Evolutionary conservation across 2,329 filamentous ascomycete genomes (phyloP), one percentile per base, ranked within the genome.

Genomic region (Coleophoma eucalyptorum): DNA sequence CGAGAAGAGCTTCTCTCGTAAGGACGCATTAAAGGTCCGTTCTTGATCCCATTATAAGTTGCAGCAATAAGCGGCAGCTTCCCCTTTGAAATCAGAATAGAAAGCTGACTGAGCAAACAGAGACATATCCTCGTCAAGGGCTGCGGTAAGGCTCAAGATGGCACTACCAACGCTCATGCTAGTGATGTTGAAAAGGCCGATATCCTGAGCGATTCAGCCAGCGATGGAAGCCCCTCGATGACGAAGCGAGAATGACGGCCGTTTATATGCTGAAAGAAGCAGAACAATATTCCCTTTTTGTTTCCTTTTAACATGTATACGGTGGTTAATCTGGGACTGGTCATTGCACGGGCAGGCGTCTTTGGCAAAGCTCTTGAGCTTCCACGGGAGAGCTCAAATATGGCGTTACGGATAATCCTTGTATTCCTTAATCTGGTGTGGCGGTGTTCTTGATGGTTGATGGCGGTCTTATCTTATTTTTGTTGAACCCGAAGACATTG

Each of bases 1-100:
- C 67, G 91, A 96, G 55, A 97, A 97, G 80, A 94, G 89, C 66
- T 99, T 99, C 65, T 97, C 92, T 3, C 80, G 94, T 53, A 97
- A 97, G 67, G 94, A 97, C 69, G 94, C 94, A 10, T 75, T 99
- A 31, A 97, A 97, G 89, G 94, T 97, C 74, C 62, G 82, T 73
- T 59, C 49, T 57, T 50, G 11, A 52, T 58, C 51, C 53, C 49
- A 55, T 55, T 57, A 49, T 50, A 44, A 49, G 40, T 50, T 43
- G 38, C 43, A 51, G 51, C 21, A 52, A 54, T 50, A 55, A 49
- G 56, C 50, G 48, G 40, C 38, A 48, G 46, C 47, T 50, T 32
- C 40, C 35, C 6, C 16, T 32, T 40, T 12, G 21, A 32, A 35
- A 42, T 48, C 43, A 37, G 48, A 38, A 43, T 31, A 51, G 48